Percentiles rank a stretch among this genome's conserved stretches.
phyloP scores from a whole-genome alignment of 2,329 filamentous ascomycete species.

The Penicillium digitatum region DNA sequence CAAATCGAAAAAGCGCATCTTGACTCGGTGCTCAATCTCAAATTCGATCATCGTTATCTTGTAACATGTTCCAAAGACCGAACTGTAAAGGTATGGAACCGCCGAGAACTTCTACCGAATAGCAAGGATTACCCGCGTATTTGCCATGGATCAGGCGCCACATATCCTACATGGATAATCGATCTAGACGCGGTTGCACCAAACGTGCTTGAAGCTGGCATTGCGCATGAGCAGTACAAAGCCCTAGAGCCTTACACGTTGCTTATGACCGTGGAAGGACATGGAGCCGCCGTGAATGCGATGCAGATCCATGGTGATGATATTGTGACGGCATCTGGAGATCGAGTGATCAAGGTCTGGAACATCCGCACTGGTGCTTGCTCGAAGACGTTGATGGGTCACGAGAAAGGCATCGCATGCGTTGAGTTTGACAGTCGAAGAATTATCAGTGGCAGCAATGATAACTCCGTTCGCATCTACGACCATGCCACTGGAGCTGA shows the following conservation, averaged over 20 bases:
- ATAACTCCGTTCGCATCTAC: slow-evolving; percentile 93
- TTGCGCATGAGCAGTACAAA: slow-evolving; percentile 42
- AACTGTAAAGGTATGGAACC: slow-evolving; percentile 93
- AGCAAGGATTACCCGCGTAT: slow-evolving; percentile 47
- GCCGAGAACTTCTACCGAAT: slow-evolving; percentile 56
- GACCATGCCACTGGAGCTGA: slow-evolving; percentile 81
- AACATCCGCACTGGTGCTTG: slow-evolving; percentile 76
- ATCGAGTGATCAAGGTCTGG: slow-evolving; percentile 92
- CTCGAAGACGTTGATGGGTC: slow-evolving; percentile 74
- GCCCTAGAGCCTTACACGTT: slow-evolving; percentile 64
- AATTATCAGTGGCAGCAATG: slow-evolving; percentile 93
- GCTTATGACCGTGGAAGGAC: slow-evolving; percentile 75
- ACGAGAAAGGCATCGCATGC: slow-evolving; percentile 93
- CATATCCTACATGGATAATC: slow-evolving; percentile 54
- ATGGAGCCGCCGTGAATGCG: slow-evolving; percentile 89
- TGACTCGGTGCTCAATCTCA: slow-evolving; percentile 89
- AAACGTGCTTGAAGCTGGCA: slow-evolving; percentile 40
- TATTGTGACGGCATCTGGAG: slow-evolving; percentile 91
- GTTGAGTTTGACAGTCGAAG: slow-evolving; percentile 92
- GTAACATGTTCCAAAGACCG: slow-evolving; percentile 98
- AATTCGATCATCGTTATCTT: slow-evolving; percentile 85
- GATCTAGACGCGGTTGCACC: slow-evolving; percentile 46
- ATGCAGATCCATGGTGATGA: slow-evolving; percentile 83
- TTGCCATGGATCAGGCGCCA: slow-evolving; percentile 41
- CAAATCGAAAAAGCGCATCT: slow-evolving; percentile 71